Conservation (phyloP, 306 rosid species). For the Oemleria cerasiformis region DNA sequence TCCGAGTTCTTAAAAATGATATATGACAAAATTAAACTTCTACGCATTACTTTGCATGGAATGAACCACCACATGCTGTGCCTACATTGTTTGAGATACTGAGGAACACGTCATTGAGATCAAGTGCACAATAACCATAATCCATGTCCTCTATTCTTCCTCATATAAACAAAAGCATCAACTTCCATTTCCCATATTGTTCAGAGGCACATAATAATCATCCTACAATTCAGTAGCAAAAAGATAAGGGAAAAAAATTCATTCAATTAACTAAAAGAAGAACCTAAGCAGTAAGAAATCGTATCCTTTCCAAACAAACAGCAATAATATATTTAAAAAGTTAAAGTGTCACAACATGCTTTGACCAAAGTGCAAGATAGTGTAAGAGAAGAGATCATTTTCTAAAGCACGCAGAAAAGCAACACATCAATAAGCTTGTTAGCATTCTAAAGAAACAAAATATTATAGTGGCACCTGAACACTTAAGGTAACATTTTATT, state of each 20-base stretch:
- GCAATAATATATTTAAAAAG: not conserved
- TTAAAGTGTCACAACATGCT: conserved; percentile 1
- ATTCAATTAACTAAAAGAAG: not conserved
- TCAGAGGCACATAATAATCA: conserved; percentile 22
- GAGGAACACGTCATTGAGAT: conserved; percentile 18
- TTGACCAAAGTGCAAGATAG: not conserved
- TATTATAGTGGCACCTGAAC: not conserved
- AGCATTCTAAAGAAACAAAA: not conserved
- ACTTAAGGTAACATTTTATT: not conserved
- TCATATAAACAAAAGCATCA: conserved; percentile 4
- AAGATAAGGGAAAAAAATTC: not conserved
- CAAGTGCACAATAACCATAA: conserved; percentile 8
- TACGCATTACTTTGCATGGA: conserved; percentile 38
- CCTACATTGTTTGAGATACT: conserved; percentile 29
- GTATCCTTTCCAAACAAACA: not conserved
- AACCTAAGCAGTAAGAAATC: not conserved
- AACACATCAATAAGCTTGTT: not conserved
- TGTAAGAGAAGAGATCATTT: not conserved
- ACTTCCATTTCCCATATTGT: conserved; percentile 21
- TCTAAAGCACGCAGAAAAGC: not conserved
- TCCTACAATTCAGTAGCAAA: conserved; percentile 16
- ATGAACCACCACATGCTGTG: conserved; percentile 41
- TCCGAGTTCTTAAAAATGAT: conserved; percentile 24
- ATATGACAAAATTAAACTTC: conserved; percentile 21
- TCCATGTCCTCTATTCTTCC: conserved; percentile 11